Evolutionary conservation across 441 rosid genomes (phyloP).

Genomic region (Raphanus hybrid): DNA sequence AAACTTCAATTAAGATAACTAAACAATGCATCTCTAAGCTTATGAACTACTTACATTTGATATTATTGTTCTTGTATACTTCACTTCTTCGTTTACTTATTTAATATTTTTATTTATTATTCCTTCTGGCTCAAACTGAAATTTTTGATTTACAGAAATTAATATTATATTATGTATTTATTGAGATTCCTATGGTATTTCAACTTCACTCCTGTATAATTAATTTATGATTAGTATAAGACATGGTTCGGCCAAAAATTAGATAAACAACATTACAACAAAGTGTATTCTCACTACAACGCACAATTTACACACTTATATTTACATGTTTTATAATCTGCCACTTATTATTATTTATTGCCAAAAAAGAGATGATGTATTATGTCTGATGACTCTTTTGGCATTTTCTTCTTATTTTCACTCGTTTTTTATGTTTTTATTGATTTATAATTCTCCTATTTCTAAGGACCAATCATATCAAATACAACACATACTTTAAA

Average conservation of each 20-base stretch:
- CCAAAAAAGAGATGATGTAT: constrained; percentile 14
- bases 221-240: not conserved
- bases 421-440: constrained; percentile 4
- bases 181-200: not conserved
- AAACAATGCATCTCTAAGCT: not conserved
- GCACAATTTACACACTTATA: not conserved
- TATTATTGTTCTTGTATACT: not conserved
- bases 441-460: not conserved
- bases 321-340: not conserved
- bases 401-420: not conserved
- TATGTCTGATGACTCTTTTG: not conserved
- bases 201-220: not conserved
- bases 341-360: constrained; percentile 32
- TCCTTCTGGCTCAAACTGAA: not conserved
- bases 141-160: not conserved
- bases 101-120: not conserved
- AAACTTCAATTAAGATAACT: not conserved
- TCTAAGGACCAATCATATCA: constrained; percentile 22
- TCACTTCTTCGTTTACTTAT: not conserved
- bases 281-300: not conserved
- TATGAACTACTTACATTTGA: not conserved
- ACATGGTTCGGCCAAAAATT: not conserved
- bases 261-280: not conserved
- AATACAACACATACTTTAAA: not conserved
- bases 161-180: not conserved